Conservation (phyloP, 768 basidiomycete species). For the Gautieria morchelliformis region DNA sequence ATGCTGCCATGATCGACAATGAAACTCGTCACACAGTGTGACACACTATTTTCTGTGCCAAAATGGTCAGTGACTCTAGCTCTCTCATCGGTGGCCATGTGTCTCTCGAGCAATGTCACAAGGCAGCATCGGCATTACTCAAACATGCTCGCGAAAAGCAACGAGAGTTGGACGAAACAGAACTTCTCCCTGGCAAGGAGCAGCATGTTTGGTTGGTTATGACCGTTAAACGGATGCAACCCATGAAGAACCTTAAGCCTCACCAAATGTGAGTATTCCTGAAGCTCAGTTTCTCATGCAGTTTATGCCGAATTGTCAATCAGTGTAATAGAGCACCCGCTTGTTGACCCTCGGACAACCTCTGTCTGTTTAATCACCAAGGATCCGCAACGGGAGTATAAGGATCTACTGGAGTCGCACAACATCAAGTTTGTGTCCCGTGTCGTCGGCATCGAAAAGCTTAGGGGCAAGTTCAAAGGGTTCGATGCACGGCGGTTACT, state of each 20-base stretch:
- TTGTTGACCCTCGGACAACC: constrained; percentile 74
- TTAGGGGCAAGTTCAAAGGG: constrained; percentile 88
- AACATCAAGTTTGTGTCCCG: constrained; percentile 84
- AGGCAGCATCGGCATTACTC: constrained; percentile 72
- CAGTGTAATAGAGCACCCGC: constrained; percentile 70
- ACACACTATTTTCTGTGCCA: background rate
- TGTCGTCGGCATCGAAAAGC: constrained; percentile 83
- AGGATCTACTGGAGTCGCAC: constrained; percentile 73
- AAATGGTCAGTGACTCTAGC: background rate
- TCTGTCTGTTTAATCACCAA: constrained; percentile 88
- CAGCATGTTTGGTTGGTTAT: constrained; percentile 86
- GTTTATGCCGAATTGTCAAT: constrained; percentile 9
- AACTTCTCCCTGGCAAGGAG: constrained; percentile 71
- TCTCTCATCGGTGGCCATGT: constrained; percentile 60
- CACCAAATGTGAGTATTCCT: constrained; percentile 60
- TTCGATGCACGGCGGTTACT: constrained; percentile 77
- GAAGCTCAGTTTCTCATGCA: background rate
- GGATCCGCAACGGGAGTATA: constrained; percentile 93
- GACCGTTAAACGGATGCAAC: constrained; percentile 73
- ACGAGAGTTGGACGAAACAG: constrained; percentile 55
- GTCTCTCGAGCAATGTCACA: constrained; percentile 60
- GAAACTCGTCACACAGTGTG: no score
- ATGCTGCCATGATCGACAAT: constrained; percentile 43
- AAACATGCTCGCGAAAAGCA: constrained; percentile 57
- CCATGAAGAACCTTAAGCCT: constrained; percentile 71